Evolutionary conservation across 148 eudicot species (phyloP), one percentile per base, ranked within the genome.

Genomic region (Nyssa sinensis): DNA sequence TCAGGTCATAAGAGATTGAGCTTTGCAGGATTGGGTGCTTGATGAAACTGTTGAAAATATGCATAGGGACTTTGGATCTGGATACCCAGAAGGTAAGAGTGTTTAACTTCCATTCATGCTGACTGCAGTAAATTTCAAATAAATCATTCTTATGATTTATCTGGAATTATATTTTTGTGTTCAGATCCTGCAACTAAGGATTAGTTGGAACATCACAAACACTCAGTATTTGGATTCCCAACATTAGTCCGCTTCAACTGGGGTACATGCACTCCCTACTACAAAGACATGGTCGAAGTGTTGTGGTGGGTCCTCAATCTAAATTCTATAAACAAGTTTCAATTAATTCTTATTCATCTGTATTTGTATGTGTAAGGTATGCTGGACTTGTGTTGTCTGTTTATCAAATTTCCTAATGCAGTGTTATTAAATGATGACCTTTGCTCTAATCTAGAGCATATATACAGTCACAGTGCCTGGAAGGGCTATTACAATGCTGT

Each of bases 201-300:
- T 49, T 95, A 97, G 99, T 67, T 95, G 82, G 87, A 90, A 55
- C 83, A 90, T 79, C 99, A 95, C 84, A 85, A 84, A 72, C 97
- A 95, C 75, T 47, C 90, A 9, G 84, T 95, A 60, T 92, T 95
- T 79, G 99, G 99, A 62, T 95, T 95, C 82, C 99, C 99, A 32
- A 70, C 92, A n/a, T 74, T 95, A 80, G 99, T 95, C 35, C 91
- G 99, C 37, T 95, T 95, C 77, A 95, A 97, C 75, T 95, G 97
- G 99, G 99, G 93, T 58, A 95, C 99, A 44, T 92, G 97, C 88
- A 81, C 76, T 74, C 39, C 94, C 32, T 92, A 90, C 77, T 89
- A 87, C 77, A 92, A 95, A 81, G 85, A 84, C 47, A 74, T 76
- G 25, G 88, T 88, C 14, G 85, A 90, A 78, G 96, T 95, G 47